phyloP scores from a whole-genome alignment of 306 rosid genomes.

The Fragaria ananassa region DNA sequence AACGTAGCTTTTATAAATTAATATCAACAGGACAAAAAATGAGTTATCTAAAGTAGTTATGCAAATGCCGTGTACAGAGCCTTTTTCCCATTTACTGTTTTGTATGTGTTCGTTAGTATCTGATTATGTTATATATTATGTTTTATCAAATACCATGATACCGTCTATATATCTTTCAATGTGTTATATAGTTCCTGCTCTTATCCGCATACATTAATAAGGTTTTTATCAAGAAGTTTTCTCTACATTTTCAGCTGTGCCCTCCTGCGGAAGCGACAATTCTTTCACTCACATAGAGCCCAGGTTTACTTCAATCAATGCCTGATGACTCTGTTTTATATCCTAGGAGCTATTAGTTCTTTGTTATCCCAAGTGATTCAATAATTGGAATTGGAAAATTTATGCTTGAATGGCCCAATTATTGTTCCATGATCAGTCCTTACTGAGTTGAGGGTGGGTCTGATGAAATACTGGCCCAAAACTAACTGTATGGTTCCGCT shows the following conservation, averaged over 20 bases:
- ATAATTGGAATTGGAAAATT: neutral
- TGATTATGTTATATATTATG: neutral
- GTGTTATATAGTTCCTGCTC: constrained; percentile 17
- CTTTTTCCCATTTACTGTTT: neutral
- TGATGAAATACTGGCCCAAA: neutral
- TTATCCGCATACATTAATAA: constrained; percentile 10
- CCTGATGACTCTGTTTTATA: neutral
- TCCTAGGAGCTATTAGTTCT: neutral
- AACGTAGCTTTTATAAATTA: neutral
- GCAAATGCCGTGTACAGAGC: neutral
- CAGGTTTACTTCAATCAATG: constrained; percentile 49
- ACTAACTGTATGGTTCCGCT: neutral
- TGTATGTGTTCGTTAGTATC: neutral
- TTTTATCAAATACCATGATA: neutral
- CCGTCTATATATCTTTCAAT: neutral
- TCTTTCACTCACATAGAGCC: constrained; percentile 76
- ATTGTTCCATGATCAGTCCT: neutral
- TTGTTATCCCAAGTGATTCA: neutral
- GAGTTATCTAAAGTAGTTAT: neutral
- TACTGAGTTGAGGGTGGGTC: neutral
- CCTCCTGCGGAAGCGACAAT: constrained; percentile 55
- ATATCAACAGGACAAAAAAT: neutral
- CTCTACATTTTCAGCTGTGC: constrained; percentile 50
- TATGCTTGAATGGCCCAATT: neutral
- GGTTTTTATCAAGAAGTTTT: constrained; percentile 21